Evolutionary conservation across 2,329 filamentous ascomycete genomes (phyloP).

Genomic region (Madurella mycetomatis): DNA sequence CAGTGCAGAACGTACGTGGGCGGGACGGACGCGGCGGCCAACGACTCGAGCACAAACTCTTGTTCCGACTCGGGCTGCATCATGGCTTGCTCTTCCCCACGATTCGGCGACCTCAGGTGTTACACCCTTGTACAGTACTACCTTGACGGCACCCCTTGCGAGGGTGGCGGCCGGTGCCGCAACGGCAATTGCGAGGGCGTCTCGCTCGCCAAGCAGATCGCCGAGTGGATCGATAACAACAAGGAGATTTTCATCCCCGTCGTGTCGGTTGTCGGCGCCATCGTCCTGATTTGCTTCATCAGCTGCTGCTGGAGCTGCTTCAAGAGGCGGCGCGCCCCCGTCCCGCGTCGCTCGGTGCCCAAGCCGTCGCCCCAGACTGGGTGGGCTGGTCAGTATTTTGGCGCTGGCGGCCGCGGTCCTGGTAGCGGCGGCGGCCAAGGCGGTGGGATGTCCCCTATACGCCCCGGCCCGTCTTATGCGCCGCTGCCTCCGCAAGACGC

Average conservation of each 20-base stretch:
- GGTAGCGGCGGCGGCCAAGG: not conserved
- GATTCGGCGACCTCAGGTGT: constrained; percentile 62
- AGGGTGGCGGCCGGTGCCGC: constrained; percentile 70
- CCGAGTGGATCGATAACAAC: constrained; percentile 71
- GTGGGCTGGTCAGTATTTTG: constrained; percentile 6
- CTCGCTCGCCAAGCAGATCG: constrained; percentile 65
- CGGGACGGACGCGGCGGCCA: constrained; percentile 59
- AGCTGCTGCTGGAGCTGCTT: constrained; percentile 61
- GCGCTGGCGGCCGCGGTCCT: not conserved
- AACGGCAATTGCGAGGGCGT: constrained; percentile 75
- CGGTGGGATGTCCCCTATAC: not conserved
- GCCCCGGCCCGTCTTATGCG: constrained; percentile 11
- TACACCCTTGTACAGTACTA: constrained; percentile 84
- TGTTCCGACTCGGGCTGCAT: constrained; percentile 71
- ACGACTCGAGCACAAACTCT: constrained; percentile 63
- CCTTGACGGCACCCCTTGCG: constrained; percentile 83
- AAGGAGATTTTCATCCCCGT: constrained; percentile 80
- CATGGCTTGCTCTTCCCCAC: constrained; percentile 69
- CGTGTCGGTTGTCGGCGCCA: constrained; percentile 62
- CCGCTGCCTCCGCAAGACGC: constrained; percentile 8
- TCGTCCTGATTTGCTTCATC: constrained; percentile 65
- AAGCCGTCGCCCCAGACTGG: not conserved
- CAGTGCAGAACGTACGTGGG: constrained; percentile 88
- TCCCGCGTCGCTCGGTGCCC: not conserved
- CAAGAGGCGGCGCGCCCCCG: constrained; percentile 34